Conservation (phyloP, 2,329 filamentous ascomycete species). For the Fusarium chlamydosporum region DNA sequence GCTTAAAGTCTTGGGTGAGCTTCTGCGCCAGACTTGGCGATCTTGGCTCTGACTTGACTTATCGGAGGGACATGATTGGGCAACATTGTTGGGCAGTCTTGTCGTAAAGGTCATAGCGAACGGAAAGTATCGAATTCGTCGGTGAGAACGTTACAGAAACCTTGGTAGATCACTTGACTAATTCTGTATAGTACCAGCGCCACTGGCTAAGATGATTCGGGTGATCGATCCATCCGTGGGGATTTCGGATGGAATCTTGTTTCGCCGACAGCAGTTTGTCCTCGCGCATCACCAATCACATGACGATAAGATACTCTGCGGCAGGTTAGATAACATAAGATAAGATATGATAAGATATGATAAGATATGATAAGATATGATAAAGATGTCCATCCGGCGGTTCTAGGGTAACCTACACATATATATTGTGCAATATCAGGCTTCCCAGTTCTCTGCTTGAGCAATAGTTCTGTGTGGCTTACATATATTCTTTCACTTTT, state of each 20-base stretch:
- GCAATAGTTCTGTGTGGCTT: too few relatives aligned
- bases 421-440: too few relatives aligned
- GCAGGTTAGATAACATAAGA: too few relatives aligned
- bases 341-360: not conserved
- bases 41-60: constrained; percentile 14
- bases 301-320: not conserved
- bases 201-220: not conserved
- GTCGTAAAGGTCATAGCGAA: not conserved
- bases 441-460: too few relatives aligned
- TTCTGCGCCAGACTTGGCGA: constrained; percentile 25
- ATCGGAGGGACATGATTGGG: not conserved
- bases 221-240: too few relatives aligned
- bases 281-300: not conserved
- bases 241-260: too few relatives aligned
- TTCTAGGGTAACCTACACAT: not conserved
- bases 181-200: too few relatives aligned
- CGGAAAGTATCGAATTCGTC: not conserved
- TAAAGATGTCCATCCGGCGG: not conserved
- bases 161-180: not conserved
- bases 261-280: too few relatives aligned
- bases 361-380: not conserved
- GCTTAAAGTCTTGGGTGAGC: constrained; percentile 16
- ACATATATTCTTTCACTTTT: too few relatives aligned
- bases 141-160: too few relatives aligned
- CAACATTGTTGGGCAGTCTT: not conserved